Base-by-base conservation (phyloP, 2,329 filamentous ascomycete genomes). In the Ascocoryne sarcoides region DNA sequence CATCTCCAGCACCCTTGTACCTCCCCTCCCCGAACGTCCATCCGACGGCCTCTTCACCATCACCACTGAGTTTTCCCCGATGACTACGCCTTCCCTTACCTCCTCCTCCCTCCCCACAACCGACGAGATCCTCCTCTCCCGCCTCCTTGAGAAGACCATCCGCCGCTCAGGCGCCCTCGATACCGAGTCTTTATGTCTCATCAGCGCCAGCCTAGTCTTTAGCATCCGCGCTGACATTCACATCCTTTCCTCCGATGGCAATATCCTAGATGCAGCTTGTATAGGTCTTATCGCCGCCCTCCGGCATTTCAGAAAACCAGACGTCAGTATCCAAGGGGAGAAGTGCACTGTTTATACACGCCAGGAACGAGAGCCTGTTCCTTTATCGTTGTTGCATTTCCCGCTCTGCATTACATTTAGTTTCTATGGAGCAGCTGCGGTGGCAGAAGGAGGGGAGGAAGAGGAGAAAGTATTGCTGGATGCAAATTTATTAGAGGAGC, bases 141-240 rank as follows among this genome's bases (percentile, higher is more conserved):
- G 37, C 18, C n/a, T 40, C 15, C 32, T 98, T 15, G 92, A 98
- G 62, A 95, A 95, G 66, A 90, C 92, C 7, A 79, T 96, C 45
- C 88, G 92, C 31, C 82, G 92, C 45, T 95, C 89, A 1, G 84
- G 84, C 52, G 90, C 92, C 5, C 76, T 98, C 30, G 90, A 96
- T 62, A 95, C 89, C 23, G 92, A 98, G 65, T 95, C 89, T 3
- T 74, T 98, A 32, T 98, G 92, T 62, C 85, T 98, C 16, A 72
- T 95, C 19, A 88, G 92, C 9, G 89, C 86, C 5, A 73, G 84
- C 45, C 95, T 93, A 63, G 92, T 85, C 67, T 98, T 92, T 79
- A 83, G 83, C 45, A 73, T 98, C 47, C 80, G 90, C 43, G 89
- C 86, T 15, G 90, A 96, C 61, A 76, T 96, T 16, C 92, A 98